These are phyloP conservation scores for Lasiosphaeria miniovina DNA, from an alignment of 495 filamentous ascomycete genomes.

Conservation along the genomic window DNA sequence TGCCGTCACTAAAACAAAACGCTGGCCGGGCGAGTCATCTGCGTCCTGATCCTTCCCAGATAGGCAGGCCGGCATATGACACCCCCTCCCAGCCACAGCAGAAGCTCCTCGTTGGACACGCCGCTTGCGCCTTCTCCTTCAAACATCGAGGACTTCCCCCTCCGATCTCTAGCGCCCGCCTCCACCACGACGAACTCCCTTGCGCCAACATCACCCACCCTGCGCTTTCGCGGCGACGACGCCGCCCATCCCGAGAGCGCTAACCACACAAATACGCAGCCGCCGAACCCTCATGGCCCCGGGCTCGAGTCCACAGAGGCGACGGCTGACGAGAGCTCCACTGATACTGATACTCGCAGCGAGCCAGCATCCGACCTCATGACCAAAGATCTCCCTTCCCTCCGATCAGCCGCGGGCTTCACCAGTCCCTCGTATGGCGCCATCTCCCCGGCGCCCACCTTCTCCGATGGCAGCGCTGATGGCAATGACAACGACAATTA, in stretches of 20 bases:
- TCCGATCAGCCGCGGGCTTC: conserved; percentile 58
- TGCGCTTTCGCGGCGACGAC: neutral
- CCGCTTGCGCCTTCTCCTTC: neutral
- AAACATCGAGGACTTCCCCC: conserved; percentile 17
- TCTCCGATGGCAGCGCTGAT: conserved; percentile 8
- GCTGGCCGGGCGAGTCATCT: conserved; percentile 6
- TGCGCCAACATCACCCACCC: neutral
- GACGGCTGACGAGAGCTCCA: conserved; percentile 13
- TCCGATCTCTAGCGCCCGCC: conserved; percentile 12
- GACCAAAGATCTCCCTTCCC: conserved; percentile 53
- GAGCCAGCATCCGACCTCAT: conserved; percentile 33
- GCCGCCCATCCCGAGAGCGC: conserved; percentile 3
- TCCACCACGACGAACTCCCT: too few relatives aligned
- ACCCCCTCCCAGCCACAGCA: conserved; percentile 6
- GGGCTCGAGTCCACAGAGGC: conserved; percentile 4
- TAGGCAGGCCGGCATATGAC: conserved; percentile 21
- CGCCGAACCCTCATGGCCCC: conserved; percentile 17
- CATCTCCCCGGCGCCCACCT: conserved; percentile 34
- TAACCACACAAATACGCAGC: conserved; percentile 7
- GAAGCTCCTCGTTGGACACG: conserved; percentile 3
- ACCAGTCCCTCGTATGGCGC: conserved; percentile 58
- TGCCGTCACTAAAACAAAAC: too few relatives aligned
- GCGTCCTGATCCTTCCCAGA: conserved; percentile 8
- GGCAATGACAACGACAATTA: neutral
- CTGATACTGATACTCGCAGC: conserved; percentile 2